Conservation (phyloP, 257 asterid species). For the Echites panduratus region DNA sequence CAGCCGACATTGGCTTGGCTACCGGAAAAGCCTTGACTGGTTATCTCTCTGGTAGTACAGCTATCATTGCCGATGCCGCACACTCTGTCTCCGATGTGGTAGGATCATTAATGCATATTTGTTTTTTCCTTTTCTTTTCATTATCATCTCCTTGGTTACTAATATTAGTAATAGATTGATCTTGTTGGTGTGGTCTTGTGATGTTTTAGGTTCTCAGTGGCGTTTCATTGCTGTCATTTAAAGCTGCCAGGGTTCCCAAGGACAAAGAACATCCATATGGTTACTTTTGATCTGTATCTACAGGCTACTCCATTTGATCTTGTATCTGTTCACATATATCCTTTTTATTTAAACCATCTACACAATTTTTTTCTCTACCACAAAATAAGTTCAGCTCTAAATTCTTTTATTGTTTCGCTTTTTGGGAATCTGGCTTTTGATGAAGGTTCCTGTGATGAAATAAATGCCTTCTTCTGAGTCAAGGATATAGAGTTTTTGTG, state of each 20-base stretch:
- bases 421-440: not conserved
- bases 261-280: slow-evolving; percentile 99
- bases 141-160: not conserved
- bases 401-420: not conserved
- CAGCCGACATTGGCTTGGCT: slow-evolving; percentile 84
- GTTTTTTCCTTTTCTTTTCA: not conserved
- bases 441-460: not conserved
- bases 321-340: not conserved
- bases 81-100: slow-evolving; percentile 97
- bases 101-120: not conserved
- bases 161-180: not conserved
- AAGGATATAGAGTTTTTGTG: not conserved
- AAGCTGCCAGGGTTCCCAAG: slow-evolving; percentile 85
- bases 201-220: slow-evolving; percentile 82
- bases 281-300: slow-evolving; percentile 81
- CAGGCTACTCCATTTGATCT: slow-evolving; percentile 36
- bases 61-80: slow-evolving; percentile 94
- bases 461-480: not conserved
- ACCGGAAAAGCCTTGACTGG: slow-evolving; percentile 83
- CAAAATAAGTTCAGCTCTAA: not conserved
- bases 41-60: slow-evolving; percentile 88
- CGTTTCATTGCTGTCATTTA: slow-evolving; percentile 80
- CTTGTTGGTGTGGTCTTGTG: not conserved
- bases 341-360: not conserved
- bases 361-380: not conserved